phyloP scores from a whole-genome alignment of 495 filamentous ascomycete species.

The Lasiosphaeria miniovina region DNA sequence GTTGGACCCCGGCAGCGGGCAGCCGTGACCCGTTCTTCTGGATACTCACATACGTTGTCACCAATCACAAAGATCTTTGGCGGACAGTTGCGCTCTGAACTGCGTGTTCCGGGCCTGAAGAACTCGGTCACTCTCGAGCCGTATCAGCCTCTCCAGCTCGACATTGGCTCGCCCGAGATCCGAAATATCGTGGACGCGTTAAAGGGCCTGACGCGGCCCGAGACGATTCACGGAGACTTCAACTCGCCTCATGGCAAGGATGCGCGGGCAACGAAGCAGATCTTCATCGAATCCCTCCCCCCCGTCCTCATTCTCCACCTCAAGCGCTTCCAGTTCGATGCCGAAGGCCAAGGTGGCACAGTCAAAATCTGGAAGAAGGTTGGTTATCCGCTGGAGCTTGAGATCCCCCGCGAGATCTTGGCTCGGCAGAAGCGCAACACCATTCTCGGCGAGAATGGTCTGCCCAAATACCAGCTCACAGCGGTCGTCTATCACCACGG shows the following conservation, averaged over 20 bases:
- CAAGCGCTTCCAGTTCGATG: constrained; percentile 96
- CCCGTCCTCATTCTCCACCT: constrained; percentile 92
- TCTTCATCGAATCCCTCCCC: constrained; percentile 90
- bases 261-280: constrained; percentile 80
- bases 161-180: constrained; percentile 81
- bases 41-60: constrained; percentile 65
- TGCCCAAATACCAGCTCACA: constrained; percentile 78
- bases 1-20: constrained; percentile 89
- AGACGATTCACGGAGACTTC: constrained; percentile 84
- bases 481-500: constrained; percentile 98
- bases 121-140: constrained; percentile 88
- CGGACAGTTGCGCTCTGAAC: constrained; percentile 84
- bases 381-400: constrained; percentile 89
- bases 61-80: constrained; percentile 94
- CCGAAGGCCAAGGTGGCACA: constrained; percentile 75
- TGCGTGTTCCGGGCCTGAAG: constrained; percentile 82
- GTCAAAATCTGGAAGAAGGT: constrained; percentile 99
- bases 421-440: constrained; percentile 66
- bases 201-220: constrained; percentile 75
- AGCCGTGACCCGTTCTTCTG: constrained; percentile 83
- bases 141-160: constrained; percentile 90
- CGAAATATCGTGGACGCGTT: constrained; percentile 90
- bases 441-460: constrained; percentile 58
- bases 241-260: constrained; percentile 75
- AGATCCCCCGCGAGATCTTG: constrained; percentile 92